Percentiles rank a stretch among this genome's conserved stretches.
Conservation (phyloP, 768 basidiomycete species). For the Lactifluus echinatus region DNA sequence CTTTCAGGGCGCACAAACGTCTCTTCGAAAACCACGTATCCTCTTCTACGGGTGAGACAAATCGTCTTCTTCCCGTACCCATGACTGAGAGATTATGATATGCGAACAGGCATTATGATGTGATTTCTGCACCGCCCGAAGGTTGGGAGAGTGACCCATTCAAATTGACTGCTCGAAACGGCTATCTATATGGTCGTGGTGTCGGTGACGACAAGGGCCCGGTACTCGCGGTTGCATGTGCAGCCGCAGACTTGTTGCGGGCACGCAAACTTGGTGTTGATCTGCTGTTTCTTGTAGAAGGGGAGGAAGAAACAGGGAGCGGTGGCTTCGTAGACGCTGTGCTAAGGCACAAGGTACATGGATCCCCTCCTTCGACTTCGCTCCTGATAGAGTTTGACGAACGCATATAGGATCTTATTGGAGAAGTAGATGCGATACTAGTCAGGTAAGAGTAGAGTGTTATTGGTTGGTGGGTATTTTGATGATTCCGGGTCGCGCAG, state of each 20-base stretch:
- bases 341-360: slow-evolving; percentile 55
- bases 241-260: slow-evolving; percentile 72
- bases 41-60: slow-evolving; percentile 77
- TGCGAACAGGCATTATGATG: slow-evolving; percentile 78
- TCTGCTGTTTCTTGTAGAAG: slow-evolving; percentile 86
- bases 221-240: slow-evolving; percentile 83
- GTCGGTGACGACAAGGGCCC: slow-evolving; percentile 96
- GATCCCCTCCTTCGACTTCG: not conserved
- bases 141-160: slow-evolving; percentile 87
- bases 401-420: slow-evolving; percentile 62
- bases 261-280: slow-evolving; percentile 73
- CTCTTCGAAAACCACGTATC: slow-evolving; percentile 55
- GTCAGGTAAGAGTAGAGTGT: slow-evolving; percentile 47
- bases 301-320: slow-evolving; percentile 96
- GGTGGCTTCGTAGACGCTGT: slow-evolving; percentile 77
- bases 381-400: not conserved
- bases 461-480: not conserved
- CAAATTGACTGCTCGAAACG: slow-evolving; percentile 70
- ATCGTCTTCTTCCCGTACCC: not conserved
- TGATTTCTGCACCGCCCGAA: slow-evolving; percentile 69
- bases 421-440: slow-evolving; percentile 80
- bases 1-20: slow-evolving; percentile 62
- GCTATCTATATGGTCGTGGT: slow-evolving; percentile 85
- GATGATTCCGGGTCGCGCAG: slow-evolving; percentile 29
- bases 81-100: not conserved